A percentile compares a stretch with the other conserved stretches of the same genome.
phyloP scores from a whole-genome alignment of 1,284 basidiomycete genomes.

The Fomitopsis betulina region DNA sequence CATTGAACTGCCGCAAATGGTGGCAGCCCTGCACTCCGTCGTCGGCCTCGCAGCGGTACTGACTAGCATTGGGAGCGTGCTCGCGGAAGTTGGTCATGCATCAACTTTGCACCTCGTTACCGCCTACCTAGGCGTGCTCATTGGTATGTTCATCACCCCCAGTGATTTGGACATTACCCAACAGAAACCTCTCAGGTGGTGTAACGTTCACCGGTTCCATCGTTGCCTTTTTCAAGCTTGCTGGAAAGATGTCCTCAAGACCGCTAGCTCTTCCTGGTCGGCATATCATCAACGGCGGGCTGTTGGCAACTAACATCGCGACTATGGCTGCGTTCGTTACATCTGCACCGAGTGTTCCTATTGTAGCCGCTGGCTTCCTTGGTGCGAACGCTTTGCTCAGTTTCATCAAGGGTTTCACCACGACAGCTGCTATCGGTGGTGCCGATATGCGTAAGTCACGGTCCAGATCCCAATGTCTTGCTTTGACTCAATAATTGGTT shows the following conservation, averaged over 20 bases:
- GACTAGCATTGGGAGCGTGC: conserved; percentile 76
- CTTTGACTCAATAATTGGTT: not conserved
- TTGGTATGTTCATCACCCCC: conserved; percentile 41
- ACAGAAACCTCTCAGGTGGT: conserved; percentile 38
- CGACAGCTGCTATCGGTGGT: conserved; percentile 81
- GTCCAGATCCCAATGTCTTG: not conserved
- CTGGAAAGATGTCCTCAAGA: conserved; percentile 71
- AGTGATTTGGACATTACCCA: not conserved
- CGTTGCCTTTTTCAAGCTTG: conserved; percentile 84
- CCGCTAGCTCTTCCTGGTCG: conserved; percentile 70
- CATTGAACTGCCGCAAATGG: conserved; percentile 82
- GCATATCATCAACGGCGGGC: conserved; percentile 66
- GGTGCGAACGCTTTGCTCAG: conserved; percentile 69
- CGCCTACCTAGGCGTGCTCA: conserved; percentile 81
- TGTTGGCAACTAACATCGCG: conserved; percentile 64
- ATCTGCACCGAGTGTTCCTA: conserved; percentile 62
- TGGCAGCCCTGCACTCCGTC: conserved; percentile 71
- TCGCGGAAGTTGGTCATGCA: conserved; percentile 60
- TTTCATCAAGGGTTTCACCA: conserved; percentile 81
- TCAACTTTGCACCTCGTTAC: conserved; percentile 73
- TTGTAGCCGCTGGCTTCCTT: conserved; percentile 72
- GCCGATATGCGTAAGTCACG: conserved; percentile 79
- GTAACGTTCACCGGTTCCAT: conserved; percentile 81
- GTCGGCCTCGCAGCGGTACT: conserved; percentile 84
- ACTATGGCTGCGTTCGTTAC: conserved; percentile 75